Percentiles rank a stretch among this genome's conserved stretches.
These are phyloP conservation scores for Castanospermum australe DNA, from an alignment of 306 rosid species.

Conservation along the genomic window DNA sequence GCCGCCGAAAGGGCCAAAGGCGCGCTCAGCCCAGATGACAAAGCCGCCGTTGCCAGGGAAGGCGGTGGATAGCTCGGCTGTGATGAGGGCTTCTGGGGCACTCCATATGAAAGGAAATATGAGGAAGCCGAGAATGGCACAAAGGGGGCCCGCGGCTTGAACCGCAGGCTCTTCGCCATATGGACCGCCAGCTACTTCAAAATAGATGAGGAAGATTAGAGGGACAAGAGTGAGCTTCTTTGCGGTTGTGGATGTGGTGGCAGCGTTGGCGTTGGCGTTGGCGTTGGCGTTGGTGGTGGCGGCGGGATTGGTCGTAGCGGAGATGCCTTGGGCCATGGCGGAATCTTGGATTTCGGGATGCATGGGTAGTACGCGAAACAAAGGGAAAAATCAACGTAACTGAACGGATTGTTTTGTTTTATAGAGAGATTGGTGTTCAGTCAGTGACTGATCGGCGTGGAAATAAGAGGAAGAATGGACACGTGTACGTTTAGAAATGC, in stretches of 20 bases:
- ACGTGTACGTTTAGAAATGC: too few species aligned
- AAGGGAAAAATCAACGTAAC: too few species aligned
- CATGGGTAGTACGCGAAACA: too few species aligned
- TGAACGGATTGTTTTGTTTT: too few species aligned
- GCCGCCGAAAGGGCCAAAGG: slow-evolving; percentile 42
- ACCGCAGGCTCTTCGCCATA: slow-evolving; percentile 48
- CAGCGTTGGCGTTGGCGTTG: neutral
- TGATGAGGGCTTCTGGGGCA: slow-evolving; percentile 36
- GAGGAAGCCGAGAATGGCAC: slow-evolving; percentile 34
- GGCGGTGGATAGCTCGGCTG: slow-evolving; percentile 39
- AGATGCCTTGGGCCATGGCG: too few species aligned
- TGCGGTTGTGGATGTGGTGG: neutral
- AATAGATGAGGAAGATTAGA: slow-evolving; percentile 42
- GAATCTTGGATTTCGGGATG: too few species aligned
- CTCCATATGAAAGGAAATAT: slow-evolving; percentile 46
- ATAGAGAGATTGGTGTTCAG: too few species aligned
- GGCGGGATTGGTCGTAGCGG: too few species aligned
- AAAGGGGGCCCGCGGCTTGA: slow-evolving; percentile 39
- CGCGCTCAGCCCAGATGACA: slow-evolving; percentile 36
- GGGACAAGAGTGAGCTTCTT: slow-evolving; percentile 40
- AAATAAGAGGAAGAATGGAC: too few species aligned
- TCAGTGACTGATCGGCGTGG: too few species aligned
- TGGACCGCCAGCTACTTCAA: slow-evolving; percentile 48
- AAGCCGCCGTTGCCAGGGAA: slow-evolving; percentile 40
- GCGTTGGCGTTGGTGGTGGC: too few species aligned